Conservation (phyloP, 768 basidiomycete species). For the Tricholoma bakamatsutake region DNA sequence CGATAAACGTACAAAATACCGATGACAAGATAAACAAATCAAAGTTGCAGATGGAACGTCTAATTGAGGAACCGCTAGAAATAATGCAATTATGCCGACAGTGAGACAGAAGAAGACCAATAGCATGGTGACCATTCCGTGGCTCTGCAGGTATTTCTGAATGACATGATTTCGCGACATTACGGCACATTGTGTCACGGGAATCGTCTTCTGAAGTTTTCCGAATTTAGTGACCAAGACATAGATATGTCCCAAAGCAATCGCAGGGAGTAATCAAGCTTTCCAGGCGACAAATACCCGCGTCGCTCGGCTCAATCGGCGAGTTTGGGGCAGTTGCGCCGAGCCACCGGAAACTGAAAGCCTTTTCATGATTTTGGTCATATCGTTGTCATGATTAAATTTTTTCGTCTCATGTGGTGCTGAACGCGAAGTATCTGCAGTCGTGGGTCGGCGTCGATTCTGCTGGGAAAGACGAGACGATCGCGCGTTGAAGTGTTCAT, state of each 20-base stretch:
- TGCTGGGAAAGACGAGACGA: background rate
- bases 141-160: background rate
- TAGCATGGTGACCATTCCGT: background rate
- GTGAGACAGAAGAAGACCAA: background rate
- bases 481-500: slow-evolving; percentile 18
- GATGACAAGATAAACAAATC: background rate
- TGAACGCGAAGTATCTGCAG: background rate
- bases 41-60: background rate
- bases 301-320: slow-evolving; percentile 46
- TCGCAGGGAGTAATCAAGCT: slow-evolving; percentile 15
- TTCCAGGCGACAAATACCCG: slow-evolving; percentile 59
- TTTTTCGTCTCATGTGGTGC: background rate
- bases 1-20: background rate
- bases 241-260: background rate
- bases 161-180: background rate
- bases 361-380: slow-evolving; percentile 1
- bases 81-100: background rate
- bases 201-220: background rate
- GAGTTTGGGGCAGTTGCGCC: slow-evolving; percentile 21
- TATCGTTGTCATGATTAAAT: background rate
- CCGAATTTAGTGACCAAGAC: background rate
- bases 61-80: background rate
- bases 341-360: slow-evolving; percentile 9
- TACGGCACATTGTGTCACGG: too few relatives aligned
- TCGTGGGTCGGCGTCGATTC: slow-evolving; percentile 1